phyloP scores from a whole-genome alignment of 1,284 basidiomycete genomes.

The Rhodotorula mucilaginosa region DNA sequence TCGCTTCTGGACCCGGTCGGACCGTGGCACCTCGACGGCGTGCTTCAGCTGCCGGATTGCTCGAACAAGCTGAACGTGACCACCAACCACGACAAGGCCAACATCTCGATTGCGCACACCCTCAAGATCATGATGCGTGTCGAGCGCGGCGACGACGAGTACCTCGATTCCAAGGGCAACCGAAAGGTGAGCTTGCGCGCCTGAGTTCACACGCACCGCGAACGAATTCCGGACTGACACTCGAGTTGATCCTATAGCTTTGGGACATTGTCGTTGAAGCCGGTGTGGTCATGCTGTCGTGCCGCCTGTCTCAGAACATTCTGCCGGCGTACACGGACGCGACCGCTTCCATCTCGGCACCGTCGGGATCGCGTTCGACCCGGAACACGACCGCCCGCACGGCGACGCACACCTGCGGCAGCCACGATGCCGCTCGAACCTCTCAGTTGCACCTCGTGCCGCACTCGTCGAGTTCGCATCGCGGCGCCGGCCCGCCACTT shows the following conservation, averaged over 20 bases:
- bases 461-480: conserved; percentile 1
- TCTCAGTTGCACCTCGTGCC: background rate
- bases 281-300: conserved; percentile 74
- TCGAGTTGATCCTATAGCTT: conserved; percentile 20
- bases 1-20: conserved; percentile 56
- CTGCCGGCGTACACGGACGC: conserved; percentile 30
- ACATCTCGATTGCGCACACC: conserved; percentile 73
- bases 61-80: conserved; percentile 65
- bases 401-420: conserved; percentile 2
- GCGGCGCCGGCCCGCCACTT: conserved; percentile 5
- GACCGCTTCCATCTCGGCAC: conserved; percentile 14
- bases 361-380: conserved; percentile 6
- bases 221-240: background rate
- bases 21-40: conserved; percentile 57
- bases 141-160: conserved; percentile 69
- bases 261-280: conserved; percentile 85
- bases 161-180: conserved; percentile 66
- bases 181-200: conserved; percentile 55
- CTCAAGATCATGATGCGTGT: conserved; percentile 83
- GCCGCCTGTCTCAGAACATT: conserved; percentile 52
- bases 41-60: conserved; percentile 53
- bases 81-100: conserved; percentile 76
- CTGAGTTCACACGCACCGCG: conserved; percentile 7
- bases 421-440: background rate
- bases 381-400: background rate